Conservation (phyloP, 768 basidiomycete species). For the Baorangia bicolor region DNA sequence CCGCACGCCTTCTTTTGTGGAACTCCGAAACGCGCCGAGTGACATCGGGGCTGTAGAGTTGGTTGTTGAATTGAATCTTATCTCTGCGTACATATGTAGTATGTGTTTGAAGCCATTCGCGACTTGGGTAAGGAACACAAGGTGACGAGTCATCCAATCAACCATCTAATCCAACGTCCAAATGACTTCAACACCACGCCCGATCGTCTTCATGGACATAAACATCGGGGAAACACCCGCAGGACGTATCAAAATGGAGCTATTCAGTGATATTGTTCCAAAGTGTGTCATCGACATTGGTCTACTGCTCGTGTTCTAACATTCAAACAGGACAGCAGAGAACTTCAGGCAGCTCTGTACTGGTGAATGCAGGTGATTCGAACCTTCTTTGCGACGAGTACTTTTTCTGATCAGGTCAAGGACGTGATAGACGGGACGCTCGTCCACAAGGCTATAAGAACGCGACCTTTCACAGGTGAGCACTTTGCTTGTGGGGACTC, state of each 20-base stretch:
- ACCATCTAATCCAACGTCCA: background rate
- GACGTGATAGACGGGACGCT: slow-evolving; percentile 46
- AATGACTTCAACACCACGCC: slow-evolving; percentile 59
- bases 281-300: slow-evolving; percentile 54
- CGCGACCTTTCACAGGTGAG: slow-evolving; percentile 89
- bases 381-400: background rate
- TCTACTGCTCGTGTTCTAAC: slow-evolving; percentile 1
- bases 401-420: slow-evolving; percentile 17
- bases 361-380: slow-evolving; percentile 83
- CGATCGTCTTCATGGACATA: slow-evolving; percentile 96
- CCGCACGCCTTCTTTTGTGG: background rate
- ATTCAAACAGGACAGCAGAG: slow-evolving; percentile 77
- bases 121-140: background rate
- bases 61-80: background rate
- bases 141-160: background rate
- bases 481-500: slow-evolving; percentile 1
- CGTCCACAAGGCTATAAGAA: slow-evolving; percentile 90
- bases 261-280: slow-evolving; percentile 94
- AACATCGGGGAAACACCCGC: slow-evolving; percentile 96
- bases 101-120: background rate
- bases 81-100: background rate
- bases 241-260: slow-evolving; percentile 94
- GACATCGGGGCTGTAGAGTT: background rate
- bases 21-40: background rate
- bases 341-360: slow-evolving; percentile 98